These are phyloP conservation scores for Immersiella caudata DNA, from an alignment of 495 filamentous ascomycete species.

Conservation along the genomic window DNA sequence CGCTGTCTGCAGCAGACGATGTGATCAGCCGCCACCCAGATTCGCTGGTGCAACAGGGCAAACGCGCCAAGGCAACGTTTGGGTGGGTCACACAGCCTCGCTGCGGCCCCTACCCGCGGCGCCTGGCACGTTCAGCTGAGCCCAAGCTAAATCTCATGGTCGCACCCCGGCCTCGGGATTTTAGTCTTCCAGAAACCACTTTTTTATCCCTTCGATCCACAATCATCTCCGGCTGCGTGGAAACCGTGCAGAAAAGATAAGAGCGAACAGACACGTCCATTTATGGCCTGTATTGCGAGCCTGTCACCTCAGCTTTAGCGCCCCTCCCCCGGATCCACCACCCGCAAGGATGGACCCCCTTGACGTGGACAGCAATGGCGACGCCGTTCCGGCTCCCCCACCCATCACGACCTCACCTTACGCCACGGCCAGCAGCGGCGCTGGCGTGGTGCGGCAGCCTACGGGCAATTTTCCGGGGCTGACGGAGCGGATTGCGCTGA, in stretches of 20 bases:
- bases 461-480: constrained; percentile 21
- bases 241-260: not conserved
- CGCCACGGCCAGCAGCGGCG: not conserved
- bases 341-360: not conserved
- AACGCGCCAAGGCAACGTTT: not conserved
- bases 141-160: not conserved
- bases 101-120: not conserved
- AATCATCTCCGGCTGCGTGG: not conserved
- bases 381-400: not conserved
- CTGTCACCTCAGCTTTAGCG: not conserved
- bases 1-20: not conserved
- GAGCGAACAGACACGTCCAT: not conserved
- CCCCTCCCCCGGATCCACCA: not conserved
- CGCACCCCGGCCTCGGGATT: not conserved
- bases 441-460: not conserved
- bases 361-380: not conserved
- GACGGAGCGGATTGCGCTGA: constrained; percentile 15
- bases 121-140: not conserved
- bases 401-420: not conserved
- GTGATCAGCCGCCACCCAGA: not conserved
- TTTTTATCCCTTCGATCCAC: not conserved
- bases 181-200: not conserved
- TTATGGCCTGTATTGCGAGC: not conserved
- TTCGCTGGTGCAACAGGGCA: not conserved
- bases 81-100: not conserved